phyloP scores from a whole-genome alignment of 1,139 yeast species.

The Blastobotrys arbuscula region DNA sequence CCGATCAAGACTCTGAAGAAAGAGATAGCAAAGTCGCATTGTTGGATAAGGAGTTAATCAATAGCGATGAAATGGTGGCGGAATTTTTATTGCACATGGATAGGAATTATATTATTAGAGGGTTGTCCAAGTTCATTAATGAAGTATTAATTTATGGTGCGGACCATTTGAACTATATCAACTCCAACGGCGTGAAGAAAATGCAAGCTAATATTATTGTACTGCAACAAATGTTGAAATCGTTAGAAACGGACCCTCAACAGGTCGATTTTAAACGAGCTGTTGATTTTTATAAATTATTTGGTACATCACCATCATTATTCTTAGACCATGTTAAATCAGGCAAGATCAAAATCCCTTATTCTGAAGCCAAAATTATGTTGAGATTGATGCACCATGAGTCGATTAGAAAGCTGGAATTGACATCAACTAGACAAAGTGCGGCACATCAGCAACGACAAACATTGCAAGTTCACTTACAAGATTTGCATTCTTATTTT shows the following conservation, averaged over 20 bases:
- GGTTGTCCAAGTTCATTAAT: slow-evolving; percentile 55
- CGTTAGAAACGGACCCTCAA: slow-evolving; percentile 51
- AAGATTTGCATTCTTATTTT: slow-evolving; percentile 20
- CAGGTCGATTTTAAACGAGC: slow-evolving; percentile 56
- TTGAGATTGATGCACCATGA: slow-evolving; percentile 26
- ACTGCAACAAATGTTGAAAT: slow-evolving; percentile 69
- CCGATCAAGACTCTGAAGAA: slow-evolving; percentile 50
- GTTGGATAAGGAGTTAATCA: slow-evolving; percentile 54
- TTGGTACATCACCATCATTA: slow-evolving; percentile 32
- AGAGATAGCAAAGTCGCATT: slow-evolving; percentile 57
- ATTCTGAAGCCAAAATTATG: slow-evolving; percentile 28
- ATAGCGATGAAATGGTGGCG: slow-evolving; percentile 41
- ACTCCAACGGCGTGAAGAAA: slow-evolving; percentile 61
- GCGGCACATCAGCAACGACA: slow-evolving; percentile 20
- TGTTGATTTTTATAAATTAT: slow-evolving; percentile 52
- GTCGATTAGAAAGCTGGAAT: slow-evolving; percentile 25
- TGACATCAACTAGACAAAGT: slow-evolving; percentile 25
- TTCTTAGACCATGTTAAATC: slow-evolving; percentile 23
- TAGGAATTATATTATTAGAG: slow-evolving; percentile 37
- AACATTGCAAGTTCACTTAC: slow-evolving; percentile 4
- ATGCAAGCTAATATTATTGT: slow-evolving; percentile 64
- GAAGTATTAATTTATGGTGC: slow-evolving; percentile 57
- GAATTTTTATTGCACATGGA: slow-evolving; percentile 30
- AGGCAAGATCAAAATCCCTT: slow-evolving; percentile 17
- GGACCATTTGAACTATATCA: slow-evolving; percentile 48